Percentiles rank a stretch among this genome's conserved stretches.
Conservation (phyloP, 1,139 yeast genomes). For the Geotrichum armillariae region DNA sequence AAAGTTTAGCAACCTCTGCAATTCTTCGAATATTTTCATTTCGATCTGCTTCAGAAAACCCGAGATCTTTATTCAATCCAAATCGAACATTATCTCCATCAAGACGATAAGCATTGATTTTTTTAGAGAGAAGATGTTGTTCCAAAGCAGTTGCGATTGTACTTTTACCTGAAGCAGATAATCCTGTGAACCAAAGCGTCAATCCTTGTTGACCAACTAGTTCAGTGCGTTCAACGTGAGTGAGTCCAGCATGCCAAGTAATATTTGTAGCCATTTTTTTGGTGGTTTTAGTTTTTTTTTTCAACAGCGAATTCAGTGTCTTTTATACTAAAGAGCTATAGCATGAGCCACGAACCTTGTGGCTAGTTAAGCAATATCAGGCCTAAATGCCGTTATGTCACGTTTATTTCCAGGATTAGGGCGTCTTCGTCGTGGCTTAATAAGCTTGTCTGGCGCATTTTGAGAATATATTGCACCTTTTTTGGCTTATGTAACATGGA, state of each 20-base stretch:
- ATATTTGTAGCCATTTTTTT: constrained; percentile 90
- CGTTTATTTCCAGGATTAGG: too few relatives aligned
- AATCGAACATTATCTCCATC: constrained; percentile 96
- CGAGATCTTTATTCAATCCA: constrained; percentile 91
- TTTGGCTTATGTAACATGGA: too few relatives aligned
- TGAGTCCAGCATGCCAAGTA: constrained; percentile 92
- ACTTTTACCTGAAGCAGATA: constrained; percentile 86
- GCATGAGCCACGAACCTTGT: neutral
- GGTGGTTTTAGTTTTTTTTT: too few relatives aligned
- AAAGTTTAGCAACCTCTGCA: constrained; percentile 88
- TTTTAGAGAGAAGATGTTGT: constrained; percentile 63
- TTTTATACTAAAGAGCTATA: neutral
- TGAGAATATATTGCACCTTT: too few relatives aligned
- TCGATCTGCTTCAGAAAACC: constrained; percentile 87
- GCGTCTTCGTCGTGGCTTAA: too few relatives aligned
- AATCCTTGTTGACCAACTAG: constrained; percentile 82
- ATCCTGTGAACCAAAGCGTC: constrained; percentile 93
- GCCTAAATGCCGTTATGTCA: constrained; percentile 11
- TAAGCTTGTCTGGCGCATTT: too few relatives aligned
- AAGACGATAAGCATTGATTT: constrained; percentile 74
- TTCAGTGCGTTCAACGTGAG: constrained; percentile 72
- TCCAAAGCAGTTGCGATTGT: constrained; percentile 95
- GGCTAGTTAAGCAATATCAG: constrained; percentile 4
- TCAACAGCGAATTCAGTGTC: neutral
- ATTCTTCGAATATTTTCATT: constrained; percentile 94